Base-by-base conservation (phyloP, 2,329 filamentous ascomycete species). In the Aspergillus sp. region DNA sequence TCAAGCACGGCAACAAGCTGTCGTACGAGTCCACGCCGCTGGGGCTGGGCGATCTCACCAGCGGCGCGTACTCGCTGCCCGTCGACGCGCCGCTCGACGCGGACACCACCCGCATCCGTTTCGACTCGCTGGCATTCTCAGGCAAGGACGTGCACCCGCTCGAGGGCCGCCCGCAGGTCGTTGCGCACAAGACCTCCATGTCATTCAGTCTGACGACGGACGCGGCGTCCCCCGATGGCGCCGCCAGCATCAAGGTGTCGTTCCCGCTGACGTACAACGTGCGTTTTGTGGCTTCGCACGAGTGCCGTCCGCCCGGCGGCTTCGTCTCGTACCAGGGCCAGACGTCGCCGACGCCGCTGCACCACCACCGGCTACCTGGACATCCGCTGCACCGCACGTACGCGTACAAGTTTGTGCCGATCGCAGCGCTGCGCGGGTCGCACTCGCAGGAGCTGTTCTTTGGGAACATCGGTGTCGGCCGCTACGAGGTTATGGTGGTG, bases 241-340 rank as follows among this genome's bases (percentile, higher is more conserved):
- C 52, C 63, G 3, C 55, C 49, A 20, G 14, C 40, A 42, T 17
- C 16, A 57, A 61, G 14, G 56, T 73, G 11, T 60, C 65, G 10
- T 67, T 78, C 26, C 68, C 75, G 1, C 65, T 83, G 22, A 69
- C 65, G 14, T 73, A 80, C 61, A 79, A 82, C 52, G 73, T 80
- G 13, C 73, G 78, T 24, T 84, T 83, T 60, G 67, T 84, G 41
- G 74, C 79, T 0, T 79, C 80, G 1, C 79, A 79, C 60, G 79
- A 78, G 16, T 84, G 81, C 61, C 74, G 70, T 6, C 70, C 76
- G 10, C 78, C 79, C 3, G 57, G 63, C 6, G 72, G 73, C 3
- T 63, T 66, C 43, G 58, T 62, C 7, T 58, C 54, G 7, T 49
- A 48, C 32, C 51, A 35, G 26, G 45, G 44, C 41, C 20, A 16